A percentile compares a stretch with the other conserved stretches of the same genome.
Conservation (phyloP, 768 basidiomycete genomes). For the Lyophyllum semitale region DNA sequence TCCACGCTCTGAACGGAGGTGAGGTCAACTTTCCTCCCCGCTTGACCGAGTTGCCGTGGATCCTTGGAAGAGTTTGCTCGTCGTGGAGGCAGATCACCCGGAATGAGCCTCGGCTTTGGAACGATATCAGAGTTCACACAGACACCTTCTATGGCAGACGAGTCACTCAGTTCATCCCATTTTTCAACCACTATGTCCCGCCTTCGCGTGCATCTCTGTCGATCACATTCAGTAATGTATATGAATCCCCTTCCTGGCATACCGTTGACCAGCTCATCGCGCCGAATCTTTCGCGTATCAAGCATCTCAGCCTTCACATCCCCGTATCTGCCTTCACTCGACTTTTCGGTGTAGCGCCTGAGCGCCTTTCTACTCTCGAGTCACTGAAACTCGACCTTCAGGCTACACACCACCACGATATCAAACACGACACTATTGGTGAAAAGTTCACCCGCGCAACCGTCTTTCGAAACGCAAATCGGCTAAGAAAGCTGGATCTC, state of each 20-base stretch:
- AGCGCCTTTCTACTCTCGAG: not conserved
- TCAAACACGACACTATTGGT: no score
- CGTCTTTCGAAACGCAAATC: not conserved
- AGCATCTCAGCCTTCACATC: not conserved
- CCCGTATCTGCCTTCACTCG: not conserved
- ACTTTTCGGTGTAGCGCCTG: not conserved
- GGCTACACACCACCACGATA: not conserved
- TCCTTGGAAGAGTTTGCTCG: not conserved
- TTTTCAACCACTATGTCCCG: not conserved
- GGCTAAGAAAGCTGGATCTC: not conserved
- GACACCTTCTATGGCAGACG: not conserved
- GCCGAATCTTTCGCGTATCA: not conserved
- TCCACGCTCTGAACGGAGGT: not conserved
- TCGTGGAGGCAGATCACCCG: conserved; percentile 1
- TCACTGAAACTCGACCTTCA: not conserved
- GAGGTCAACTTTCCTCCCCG: not conserved
- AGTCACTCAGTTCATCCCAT: not conserved
- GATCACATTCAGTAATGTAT: not conserved
- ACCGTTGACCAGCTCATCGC: not conserved
- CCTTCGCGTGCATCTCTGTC: not conserved
- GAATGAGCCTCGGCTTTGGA: conserved; percentile 2
- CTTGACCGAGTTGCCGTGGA: not conserved
- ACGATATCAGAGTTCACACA: not conserved
- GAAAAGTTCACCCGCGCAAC: not conserved
- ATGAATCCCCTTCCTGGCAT: not conserved